These are phyloP conservation scores for Talaromyces piceae DNA, from an alignment of 2,329 filamentous ascomycete genomes.

Conservation along the genomic window DNA sequence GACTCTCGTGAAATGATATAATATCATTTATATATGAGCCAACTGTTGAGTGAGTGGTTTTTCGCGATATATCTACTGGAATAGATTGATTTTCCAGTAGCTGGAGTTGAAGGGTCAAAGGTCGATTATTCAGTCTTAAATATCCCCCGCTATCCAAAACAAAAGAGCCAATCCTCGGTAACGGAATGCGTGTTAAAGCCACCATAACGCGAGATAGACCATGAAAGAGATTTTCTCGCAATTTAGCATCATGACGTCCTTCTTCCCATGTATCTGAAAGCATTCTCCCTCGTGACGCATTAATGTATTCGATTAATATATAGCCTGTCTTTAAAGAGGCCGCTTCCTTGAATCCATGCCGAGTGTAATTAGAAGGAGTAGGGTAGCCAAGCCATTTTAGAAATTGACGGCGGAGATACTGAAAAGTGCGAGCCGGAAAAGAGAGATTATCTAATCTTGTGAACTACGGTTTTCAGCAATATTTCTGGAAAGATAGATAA, in stretches of 20 bases:
- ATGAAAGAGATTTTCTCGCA: slow-evolving; percentile 16
- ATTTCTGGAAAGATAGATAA: background rate
- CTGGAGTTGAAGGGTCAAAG: slow-evolving; percentile 17
- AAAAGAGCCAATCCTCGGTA: slow-evolving; percentile 18
- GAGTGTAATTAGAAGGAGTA: slow-evolving; percentile 8
- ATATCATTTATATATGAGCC: slow-evolving; percentile 19
- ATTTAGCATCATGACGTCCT: slow-evolving; percentile 2
- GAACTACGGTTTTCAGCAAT: slow-evolving; percentile 7
- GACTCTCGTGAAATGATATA: slow-evolving; percentile 18
- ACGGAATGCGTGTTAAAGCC: slow-evolving; percentile 7
- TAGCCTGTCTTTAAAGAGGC: slow-evolving; percentile 10
- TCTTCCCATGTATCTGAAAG: slow-evolving; percentile 13
- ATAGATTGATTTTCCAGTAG: slow-evolving; percentile 18
- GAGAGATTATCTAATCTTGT: slow-evolving; percentile 9
- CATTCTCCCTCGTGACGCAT: slow-evolving; percentile 12
- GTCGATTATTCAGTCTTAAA: slow-evolving; percentile 15
- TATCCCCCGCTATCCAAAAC: slow-evolving; percentile 15
- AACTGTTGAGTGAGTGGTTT: slow-evolving; percentile 17
- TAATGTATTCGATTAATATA: slow-evolving; percentile 14
- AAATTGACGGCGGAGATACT: slow-evolving; percentile 4
- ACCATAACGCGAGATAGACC: slow-evolving; percentile 13
- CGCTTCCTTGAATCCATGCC: background rate
- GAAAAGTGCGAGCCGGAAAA: slow-evolving; percentile 5
- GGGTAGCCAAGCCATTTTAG: slow-evolving; percentile 3
- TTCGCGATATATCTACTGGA: slow-evolving; percentile 16